Evolutionary conservation across 352 stramenopile genomes (phyloP).

Genomic region (Pythium monospermum): DNA sequence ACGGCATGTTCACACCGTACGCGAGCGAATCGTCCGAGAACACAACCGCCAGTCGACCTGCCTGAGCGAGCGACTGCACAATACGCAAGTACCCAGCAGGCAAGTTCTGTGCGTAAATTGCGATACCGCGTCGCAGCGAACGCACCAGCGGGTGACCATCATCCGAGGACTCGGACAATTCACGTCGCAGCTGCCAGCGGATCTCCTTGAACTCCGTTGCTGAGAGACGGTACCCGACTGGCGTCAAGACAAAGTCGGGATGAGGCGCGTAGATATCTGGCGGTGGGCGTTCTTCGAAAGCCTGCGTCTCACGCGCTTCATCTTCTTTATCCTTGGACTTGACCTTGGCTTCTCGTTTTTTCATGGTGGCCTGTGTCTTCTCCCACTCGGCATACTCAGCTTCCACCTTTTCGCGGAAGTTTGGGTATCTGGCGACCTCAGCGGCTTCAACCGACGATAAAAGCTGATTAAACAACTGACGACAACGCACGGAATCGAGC

Average conservation of each 20-base stretch:
- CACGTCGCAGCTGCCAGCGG: slow-evolving; percentile 79
- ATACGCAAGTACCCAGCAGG: slow-evolving; percentile 93
- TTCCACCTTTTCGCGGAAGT: slow-evolving; percentile 92
- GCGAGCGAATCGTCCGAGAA: slow-evolving; percentile 97
- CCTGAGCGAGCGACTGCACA: slow-evolving; percentile 95
- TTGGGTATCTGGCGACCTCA: slow-evolving; percentile 69
- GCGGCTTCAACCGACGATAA: slow-evolving; percentile 66
- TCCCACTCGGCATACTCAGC: slow-evolving; percentile 88
- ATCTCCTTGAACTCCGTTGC: slow-evolving; percentile 91
- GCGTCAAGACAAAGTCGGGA: slow-evolving; percentile 96
- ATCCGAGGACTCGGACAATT: slow-evolving; percentile 77
- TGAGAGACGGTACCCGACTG: slow-evolving; percentile 90
- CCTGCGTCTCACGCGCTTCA: slow-evolving; percentile 71
- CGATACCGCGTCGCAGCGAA: slow-evolving; percentile 94
- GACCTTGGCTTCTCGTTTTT: slow-evolving; percentile 92
- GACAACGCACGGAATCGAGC: slow-evolving; percentile 83
- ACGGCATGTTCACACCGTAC: slow-evolving; percentile 99
- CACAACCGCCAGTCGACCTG: slow-evolving; percentile 95
- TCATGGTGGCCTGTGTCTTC: slow-evolving; percentile 85
- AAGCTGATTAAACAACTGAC: slow-evolving; percentile 81
- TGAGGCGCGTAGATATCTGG: slow-evolving; percentile 95
- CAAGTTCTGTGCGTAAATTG: slow-evolving; percentile 98
- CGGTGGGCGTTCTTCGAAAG: slow-evolving; percentile 76
- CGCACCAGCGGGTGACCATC: slow-evolving; percentile 77
- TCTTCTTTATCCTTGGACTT: slow-evolving; percentile 91